Evolutionary conservation across 192 early-diverging fungal genomes (phyloP), one percentile per base, ranked within the genome.

Genomic region (Backusella liffmaniae): DNA sequence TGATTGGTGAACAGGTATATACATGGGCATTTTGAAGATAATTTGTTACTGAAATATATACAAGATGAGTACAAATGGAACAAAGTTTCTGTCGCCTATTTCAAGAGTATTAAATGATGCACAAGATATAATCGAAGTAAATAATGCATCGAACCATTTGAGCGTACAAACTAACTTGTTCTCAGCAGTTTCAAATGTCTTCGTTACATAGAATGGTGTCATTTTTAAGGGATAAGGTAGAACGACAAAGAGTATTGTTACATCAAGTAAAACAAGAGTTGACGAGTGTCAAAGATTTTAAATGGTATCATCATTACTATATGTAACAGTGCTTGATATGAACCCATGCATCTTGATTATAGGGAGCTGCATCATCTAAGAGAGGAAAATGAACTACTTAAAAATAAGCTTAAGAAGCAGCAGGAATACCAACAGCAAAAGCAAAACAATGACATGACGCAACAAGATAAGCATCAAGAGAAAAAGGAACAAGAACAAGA

Each of bases 1-100:
- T 37, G 12, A 62, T 79, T 35, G 73, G 62, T 44, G 67, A 69
- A 5, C 32, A 79, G 34, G 77, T 79, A 67, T 26, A 35, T 39
- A 41, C 23, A 4, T 26, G 2, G 1, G 21, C 8, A 56, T 2
- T 8, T 8, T 7, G 6, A 53, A 23, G 5, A 23, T 1, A 23
- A 10, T 10, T 13, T 62, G 29, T 62, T 36, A 62, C 18, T 39
- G 6, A 44, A 9, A 16, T 16, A 62, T 4, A 18, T 18, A n/a
- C 46, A 49, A 34, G 15, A 29, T 44, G 41, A 16, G 12, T 26
- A 10, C 21, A 8, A 6, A 30, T 49, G 32, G 41, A 67, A 49
- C 42, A 23, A 29, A 41, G 7, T 73, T 51, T 62, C 8, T 73
- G 23, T 6, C 35, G 18, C 46, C 34, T 13, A 59, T 70, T 23